Evolutionary conservation across 1,284 basidiomycete species (phyloP), one percentile per base, ranked within the genome.

Genomic region (Tilletia indica): DNA sequence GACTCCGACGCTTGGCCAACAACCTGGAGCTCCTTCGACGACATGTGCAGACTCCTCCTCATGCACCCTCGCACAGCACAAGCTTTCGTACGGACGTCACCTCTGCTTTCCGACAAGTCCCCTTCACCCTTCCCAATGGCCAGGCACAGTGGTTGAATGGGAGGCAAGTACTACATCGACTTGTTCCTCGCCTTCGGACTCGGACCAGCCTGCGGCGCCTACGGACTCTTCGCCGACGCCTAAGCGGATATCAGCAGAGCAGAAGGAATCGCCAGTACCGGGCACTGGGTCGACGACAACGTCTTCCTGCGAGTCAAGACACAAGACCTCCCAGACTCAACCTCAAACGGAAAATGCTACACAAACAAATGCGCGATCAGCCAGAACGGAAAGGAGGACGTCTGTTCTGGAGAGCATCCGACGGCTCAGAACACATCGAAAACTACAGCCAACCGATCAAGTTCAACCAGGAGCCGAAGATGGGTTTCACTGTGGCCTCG

Each of bases 201-300:
- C 19, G 49, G 14, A 4, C 49, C 49, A 5, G 49, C 49, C 49
- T n/a, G 19, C 19, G 49, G 49, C 4, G 49, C 21, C 19, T 54
- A n/a, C 49, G 49, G 49, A 6, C 21, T n/a, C 49, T 25, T 54
- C 19, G 49, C 6, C 8, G 49, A 54, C 16, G 49, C 49, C 21
- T 54, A 6, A 5, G 49, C 49, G 4, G 49, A 54, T 5, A 6
- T 54, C 49, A 19, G 6, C 16, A 5, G 49, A 54, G 49, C 49
- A 5, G 49, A 54, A 25, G 49, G 49, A 6, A 54, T 54, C 19
- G 4, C 21, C 4, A 6, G 8, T 4, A 54, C 6, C 16, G 49
- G 49, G 16, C 49, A 54, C 21, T 54, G 49, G 49, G 49, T 54
- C 49, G 49, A 54, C 49, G 49, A 54, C 49, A 16, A 54, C 16